These are phyloP conservation scores for Amanita subjunquillea DNA, from an alignment of 768 basidiomycete species.

Conservation along the genomic window DNA sequence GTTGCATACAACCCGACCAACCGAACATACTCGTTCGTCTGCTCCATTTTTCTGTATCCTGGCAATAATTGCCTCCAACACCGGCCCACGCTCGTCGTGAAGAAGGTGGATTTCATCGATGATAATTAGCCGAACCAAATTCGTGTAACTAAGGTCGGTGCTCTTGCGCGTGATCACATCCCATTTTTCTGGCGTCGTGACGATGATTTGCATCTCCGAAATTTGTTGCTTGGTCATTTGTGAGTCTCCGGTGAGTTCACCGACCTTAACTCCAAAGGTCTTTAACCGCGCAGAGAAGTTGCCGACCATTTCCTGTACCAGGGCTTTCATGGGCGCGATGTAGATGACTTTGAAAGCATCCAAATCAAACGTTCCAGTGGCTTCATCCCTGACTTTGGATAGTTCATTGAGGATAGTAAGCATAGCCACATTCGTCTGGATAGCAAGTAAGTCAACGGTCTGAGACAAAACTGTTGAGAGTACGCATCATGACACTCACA, in stretches of 20 bases:
- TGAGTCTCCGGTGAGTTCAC: slow-evolving; percentile 93
- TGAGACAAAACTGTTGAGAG: not conserved
- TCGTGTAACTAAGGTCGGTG: slow-evolving; percentile 94
- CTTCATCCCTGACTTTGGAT: slow-evolving; percentile 75
- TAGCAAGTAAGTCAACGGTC: not conserved
- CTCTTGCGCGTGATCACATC: slow-evolving; percentile 98
- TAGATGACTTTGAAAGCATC: slow-evolving; percentile 95
- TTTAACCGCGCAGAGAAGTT: slow-evolving; percentile 78
- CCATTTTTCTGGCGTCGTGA: slow-evolving; percentile 99
- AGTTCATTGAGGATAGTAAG: slow-evolving; percentile 89
- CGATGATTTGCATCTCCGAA: slow-evolving; percentile 93
- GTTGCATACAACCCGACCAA: slow-evolving; percentile 95
- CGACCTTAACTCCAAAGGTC: slow-evolving; percentile 68
- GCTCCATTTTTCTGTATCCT: slow-evolving; percentile 87
- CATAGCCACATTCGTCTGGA: slow-evolving; percentile 95
- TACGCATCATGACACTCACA: too few species aligned
- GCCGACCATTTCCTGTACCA: slow-evolving; percentile 98
- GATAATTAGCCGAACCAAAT: slow-evolving; percentile 91
- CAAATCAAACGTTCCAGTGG: slow-evolving; percentile 71
- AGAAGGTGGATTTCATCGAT: slow-evolving; percentile 97
- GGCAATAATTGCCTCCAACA: slow-evolving; percentile 84
- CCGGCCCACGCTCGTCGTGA: slow-evolving; percentile 97
- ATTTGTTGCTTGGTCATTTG: slow-evolving; percentile 99
- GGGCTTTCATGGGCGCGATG: slow-evolving; percentile 97
- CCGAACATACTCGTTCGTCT: slow-evolving; percentile 86